Evolutionary conservation across 2,329 filamentous ascomycete species (phyloP), one percentile per base, ranked within the genome.

Genomic region (Botryotinia globosa): DNA sequence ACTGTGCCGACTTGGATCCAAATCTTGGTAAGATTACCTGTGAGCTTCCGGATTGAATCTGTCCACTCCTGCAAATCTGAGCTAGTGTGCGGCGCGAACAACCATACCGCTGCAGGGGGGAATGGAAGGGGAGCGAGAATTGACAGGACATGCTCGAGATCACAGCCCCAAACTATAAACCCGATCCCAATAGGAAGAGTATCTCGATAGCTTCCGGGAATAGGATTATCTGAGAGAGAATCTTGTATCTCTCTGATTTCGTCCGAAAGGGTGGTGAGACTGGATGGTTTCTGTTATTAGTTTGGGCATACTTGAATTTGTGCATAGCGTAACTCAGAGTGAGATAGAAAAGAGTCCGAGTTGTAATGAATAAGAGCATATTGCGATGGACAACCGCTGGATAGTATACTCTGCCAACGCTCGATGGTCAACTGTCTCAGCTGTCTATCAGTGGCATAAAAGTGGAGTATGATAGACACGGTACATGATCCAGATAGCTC

Each of bases 181-280:
- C 85, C 85, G 3, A 87, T 79, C 10, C 85, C 85, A 8, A 87
- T 75, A 4, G 85, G 84, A 5, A 86, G 80, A 16, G 79, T 64
- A 8, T 62, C 74, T 16, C 54, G 22, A n/a, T 67, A 69, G 12
- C 63, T 73, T 20, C 71, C 70, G 18, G 72, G 44, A 10, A 77
- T 73, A 4, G 70, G 69, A 32, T 74, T 64, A 68, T 73, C n/a
- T 22, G 72, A 44, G 68, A 74, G 48, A 51, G 70, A 45, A 37
- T 44, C 34, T 44, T 72, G 70, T 25, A 72, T 72, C 39, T 67
- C 70, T 34, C 32, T 70, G 12, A 69, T 42, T 37, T 72, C 65
- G 22, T 59, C 42, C 54, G 65, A 48, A 29, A 72, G 65, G 20
- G 68, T 66, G 16, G 66, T 64, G 6, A 72, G 64, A 32, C 64